phyloP scores from a whole-genome alignment of 176 grass and related monocot genomes.

The Rhipidocladum racemiflorum region DNA sequence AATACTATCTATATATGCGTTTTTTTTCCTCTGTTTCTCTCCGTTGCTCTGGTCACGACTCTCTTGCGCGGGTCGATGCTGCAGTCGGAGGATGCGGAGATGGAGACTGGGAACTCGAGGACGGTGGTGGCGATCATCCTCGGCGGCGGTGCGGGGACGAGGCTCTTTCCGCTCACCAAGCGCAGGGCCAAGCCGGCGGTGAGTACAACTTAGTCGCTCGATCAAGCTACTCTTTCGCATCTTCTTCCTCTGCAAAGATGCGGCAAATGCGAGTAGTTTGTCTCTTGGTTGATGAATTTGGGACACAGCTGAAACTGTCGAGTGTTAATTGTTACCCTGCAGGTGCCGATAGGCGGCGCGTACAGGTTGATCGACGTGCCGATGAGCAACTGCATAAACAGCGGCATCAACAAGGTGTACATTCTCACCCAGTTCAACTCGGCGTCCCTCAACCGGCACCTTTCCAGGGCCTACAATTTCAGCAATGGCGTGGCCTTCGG shows the following conservation, averaged over 20 bases:
- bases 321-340: background rate
- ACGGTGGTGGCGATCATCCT: slow-evolving; percentile 90
- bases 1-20: too few relatives aligned
- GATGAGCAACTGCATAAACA: slow-evolving; percentile 98
- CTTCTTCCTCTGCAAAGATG: background rate
- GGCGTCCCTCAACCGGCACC: slow-evolving; percentile 74
- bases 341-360: slow-evolving; percentile 88
- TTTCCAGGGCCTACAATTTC: slow-evolving; percentile 74
- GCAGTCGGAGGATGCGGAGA: slow-evolving; percentile 52
- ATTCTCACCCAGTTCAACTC: slow-evolving; percentile 97
- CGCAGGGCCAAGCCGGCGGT: slow-evolving; percentile 85
- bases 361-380: slow-evolving; percentile 91
- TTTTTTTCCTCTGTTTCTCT: background rate
- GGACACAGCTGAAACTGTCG: too few relatives aligned
- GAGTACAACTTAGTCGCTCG: background rate
- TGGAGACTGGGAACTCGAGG: slow-evolving; percentile 45
- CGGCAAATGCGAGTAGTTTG: background rate
- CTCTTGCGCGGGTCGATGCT: background rate
- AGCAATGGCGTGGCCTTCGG: slow-evolving; percentile 60
- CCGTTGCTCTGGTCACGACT: background rate
- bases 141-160: slow-evolving; percentile 78
- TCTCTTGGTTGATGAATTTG: background rate
- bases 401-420: slow-evolving; percentile 88
- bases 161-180: slow-evolving; percentile 88
- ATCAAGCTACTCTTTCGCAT: background rate